phyloP scores from a whole-genome alignment of 2,329 filamentous ascomycete species.

The Aureobasidium sp. region DNA sequence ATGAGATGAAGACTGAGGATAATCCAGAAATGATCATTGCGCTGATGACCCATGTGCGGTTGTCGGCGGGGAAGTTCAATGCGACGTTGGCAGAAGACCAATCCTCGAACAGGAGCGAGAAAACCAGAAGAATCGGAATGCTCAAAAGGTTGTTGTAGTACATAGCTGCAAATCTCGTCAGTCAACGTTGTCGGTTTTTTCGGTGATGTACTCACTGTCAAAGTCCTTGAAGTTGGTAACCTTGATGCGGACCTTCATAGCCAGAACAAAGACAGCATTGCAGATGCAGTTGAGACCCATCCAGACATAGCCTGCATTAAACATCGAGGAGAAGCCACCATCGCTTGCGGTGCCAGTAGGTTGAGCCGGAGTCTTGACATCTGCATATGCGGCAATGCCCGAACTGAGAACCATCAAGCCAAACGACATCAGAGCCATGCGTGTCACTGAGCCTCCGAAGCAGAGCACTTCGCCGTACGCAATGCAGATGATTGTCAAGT shows the following conservation, averaged over 20 bases:
- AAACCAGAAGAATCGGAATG: conserved; percentile 79
- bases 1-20: conserved; percentile 93
- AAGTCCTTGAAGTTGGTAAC: conserved; percentile 99
- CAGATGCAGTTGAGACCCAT: conserved; percentile 97
- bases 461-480: conserved; percentile 97
- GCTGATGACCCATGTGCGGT: conserved; percentile 69
- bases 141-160: conserved; percentile 95
- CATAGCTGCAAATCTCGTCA: neutral
- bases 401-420: conserved; percentile 95
- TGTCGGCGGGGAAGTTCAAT: conserved; percentile 80
- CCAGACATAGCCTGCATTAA: conserved; percentile 95
- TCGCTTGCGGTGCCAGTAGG: conserved; percentile 27
- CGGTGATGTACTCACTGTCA: conserved; percentile 65
- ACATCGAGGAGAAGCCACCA: conserved; percentile 58
- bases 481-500: conserved; percentile 96
- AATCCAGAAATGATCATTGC: conserved; percentile 94
- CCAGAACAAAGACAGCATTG: conserved; percentile 79
- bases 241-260: conserved; percentile 98
- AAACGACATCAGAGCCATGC: conserved; percentile 84
- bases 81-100: conserved; percentile 81
- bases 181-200: neutral
- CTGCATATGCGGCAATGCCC: conserved; percentile 91
- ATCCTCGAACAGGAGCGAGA: conserved; percentile 78
- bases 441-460: conserved; percentile 90
- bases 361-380: conserved; percentile 76